Percentiles rank a stretch among this genome's conserved stretches.
These are phyloP conservation scores for Cercospora brassicicola DNA, from an alignment of 2,329 filamentous ascomycete genomes.

Conservation along the genomic window DNA sequence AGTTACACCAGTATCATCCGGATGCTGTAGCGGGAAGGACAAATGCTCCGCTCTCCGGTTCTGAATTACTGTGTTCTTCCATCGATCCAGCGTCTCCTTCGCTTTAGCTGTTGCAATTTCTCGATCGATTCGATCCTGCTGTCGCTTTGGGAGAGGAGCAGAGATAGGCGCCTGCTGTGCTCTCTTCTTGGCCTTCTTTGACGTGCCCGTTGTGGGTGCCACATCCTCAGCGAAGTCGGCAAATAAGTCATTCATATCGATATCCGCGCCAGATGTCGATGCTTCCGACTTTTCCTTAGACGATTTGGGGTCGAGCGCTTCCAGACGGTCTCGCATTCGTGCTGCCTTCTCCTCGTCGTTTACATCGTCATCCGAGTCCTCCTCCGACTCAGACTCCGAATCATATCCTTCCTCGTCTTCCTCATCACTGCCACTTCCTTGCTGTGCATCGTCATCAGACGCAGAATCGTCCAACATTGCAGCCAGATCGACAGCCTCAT, in stretches of 20 bases:
- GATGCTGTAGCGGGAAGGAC: constrained; percentile 76
- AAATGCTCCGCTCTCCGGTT: constrained; percentile 91
- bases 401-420: constrained; percentile 58
- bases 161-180: constrained; percentile 53
- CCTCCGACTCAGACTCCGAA: constrained; percentile 44
- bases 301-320: constrained; percentile 48
- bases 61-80: constrained; percentile 92
- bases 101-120: constrained; percentile 83
- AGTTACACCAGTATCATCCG: constrained; percentile 60
- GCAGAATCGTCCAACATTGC: constrained; percentile 58
- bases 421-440: constrained; percentile 33
- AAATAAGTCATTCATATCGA: constrained; percentile 47
- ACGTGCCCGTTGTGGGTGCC: constrained; percentile 66
- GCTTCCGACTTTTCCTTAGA: constrained; percentile 13
- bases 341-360: constrained; percentile 65
- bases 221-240: constrained; percentile 68
- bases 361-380: constrained; percentile 44
- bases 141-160: constrained; percentile 77
- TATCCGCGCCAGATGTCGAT: constrained; percentile 42
- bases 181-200: constrained; percentile 54
- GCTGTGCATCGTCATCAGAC: constrained; percentile 48
- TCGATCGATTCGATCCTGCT: constrained; percentile 83
- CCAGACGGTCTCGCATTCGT: constrained; percentile 53
- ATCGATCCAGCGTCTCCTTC: constrained; percentile 84
- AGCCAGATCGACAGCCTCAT: constrained; percentile 63